Evolutionary conservation across 805 yeast species (phyloP), one percentile per base, ranked within the genome.

Genomic region (Hanseniaspora singularis): DNA sequence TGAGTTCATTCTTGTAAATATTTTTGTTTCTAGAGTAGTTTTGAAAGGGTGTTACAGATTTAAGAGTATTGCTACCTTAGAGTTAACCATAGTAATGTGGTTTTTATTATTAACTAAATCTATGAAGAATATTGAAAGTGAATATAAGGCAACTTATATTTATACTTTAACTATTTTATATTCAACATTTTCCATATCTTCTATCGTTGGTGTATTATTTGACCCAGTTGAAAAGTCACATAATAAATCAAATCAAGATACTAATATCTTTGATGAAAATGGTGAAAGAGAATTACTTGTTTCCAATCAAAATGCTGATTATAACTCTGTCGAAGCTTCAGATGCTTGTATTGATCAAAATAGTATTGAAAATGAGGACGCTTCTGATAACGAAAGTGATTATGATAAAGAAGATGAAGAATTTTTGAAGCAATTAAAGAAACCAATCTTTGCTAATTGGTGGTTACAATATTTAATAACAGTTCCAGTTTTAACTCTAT

Each of bases 381-480:
- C 33, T 27, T 55, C 54, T 39, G 58, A 54, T 18, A 23, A 27
- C 6, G 31, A 36, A 7, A 22, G 24, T 12, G 46, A 40, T 24
- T 34, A 34, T 22, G 45, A 38, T 12, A 28, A 28, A 12, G 39
- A 38, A 31, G 46, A 46, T 19, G 42, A 40, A 14, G 44, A 40
- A 15, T 34, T 33, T 26, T 15, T 30, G 18, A 7, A 20, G 2
- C 30, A 19, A 7, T 32, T 22, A 8, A 38, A 31, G 14, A 16
- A 28, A 1, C 50, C 46, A 9, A 28, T 32, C 2, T 72, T 79
- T 33, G 84, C 81, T 57, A 94, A 81, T 55, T 87, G 96, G 95
- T 69, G 79, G 14, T 52, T 84, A 15, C 95, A 87, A 59, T 85
- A 74, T 55, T 53, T 83, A 27, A 51, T 78, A 1, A 58, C 80